A percentile compares a stretch with the other conserved stretches of the same genome.
Evolutionary conservation across 176 grass and related monocot species (phyloP).

Genomic region (Carex kokanica): DNA sequence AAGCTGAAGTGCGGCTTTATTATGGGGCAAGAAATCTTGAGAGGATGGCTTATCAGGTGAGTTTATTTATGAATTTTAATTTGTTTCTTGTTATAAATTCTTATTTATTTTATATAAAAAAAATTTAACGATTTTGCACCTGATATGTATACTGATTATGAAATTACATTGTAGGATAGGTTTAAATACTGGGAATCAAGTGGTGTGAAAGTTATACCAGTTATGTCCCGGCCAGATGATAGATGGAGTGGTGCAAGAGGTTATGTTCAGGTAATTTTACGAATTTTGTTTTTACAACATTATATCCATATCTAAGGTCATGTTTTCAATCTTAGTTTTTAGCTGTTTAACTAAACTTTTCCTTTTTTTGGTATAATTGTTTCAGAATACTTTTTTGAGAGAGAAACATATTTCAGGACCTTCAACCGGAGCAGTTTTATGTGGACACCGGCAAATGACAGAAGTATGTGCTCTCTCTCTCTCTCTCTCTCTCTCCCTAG

Average conservation of each 20-base stretch:
- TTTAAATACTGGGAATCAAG: conserved; percentile 49
- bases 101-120: not conserved
- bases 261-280: conserved; percentile 44
- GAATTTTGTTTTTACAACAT: not conserved
- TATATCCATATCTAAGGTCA: not conserved
- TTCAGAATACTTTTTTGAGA: conserved; percentile 65
- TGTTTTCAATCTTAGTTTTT: not conserved
- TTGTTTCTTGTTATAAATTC: not conserved
- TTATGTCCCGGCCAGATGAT: conserved; percentile 42
- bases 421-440: conserved; percentile 72
- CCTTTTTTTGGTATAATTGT: conserved; percentile 3
- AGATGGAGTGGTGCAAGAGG: conserved; percentile 43
- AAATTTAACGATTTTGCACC: not conserved
- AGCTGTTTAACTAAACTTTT: not conserved
- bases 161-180: conserved; percentile 37
- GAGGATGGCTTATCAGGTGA: conserved; percentile 66
- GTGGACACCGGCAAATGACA: conserved; percentile 86
- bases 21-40: conserved; percentile 76
- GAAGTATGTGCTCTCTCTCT: conserved; percentile 38
- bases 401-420: conserved; percentile 48
- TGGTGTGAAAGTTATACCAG: conserved; percentile 45
- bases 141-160: not conserved
- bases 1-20: conserved; percentile 84
- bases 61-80: not conserved
- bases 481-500: not conserved